Evolutionary conservation across 2,329 filamentous ascomycete genomes (phyloP), one percentile per base, ranked within the genome.

Genomic region (Atkinsonella hypoxylon): DNA sequence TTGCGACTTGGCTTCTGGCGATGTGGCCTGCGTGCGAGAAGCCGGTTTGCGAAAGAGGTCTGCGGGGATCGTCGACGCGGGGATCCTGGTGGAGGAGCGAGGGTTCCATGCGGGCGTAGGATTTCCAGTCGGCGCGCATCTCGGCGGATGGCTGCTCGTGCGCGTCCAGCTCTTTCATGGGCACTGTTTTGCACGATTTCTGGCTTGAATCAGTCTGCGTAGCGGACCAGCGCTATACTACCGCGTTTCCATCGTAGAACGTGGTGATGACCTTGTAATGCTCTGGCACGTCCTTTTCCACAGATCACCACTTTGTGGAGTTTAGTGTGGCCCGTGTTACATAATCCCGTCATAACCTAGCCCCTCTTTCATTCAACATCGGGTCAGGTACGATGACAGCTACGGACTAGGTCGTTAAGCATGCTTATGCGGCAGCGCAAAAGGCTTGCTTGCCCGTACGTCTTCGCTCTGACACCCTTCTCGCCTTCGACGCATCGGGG

Each of bases 101-200:
- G 3, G 74, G 66, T 0, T 81, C 76, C 38, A 79, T 73, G 55
- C 78, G 83, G 22, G 84, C 81, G 58, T 84, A 88, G 41, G 70
- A 70, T 65, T 95, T 95, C 78, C 89, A 96, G 49, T 81, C 70
- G 44, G 76, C 70, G 54, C 83, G 81, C 57, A 96, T 73, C 47
- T 73, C 66, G 12, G 82, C 79, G 3, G 89, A 87, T 1, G 89
- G 87, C 58, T 83, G 82, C 65, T 89, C 81, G 64, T 91, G 81
- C 30, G 89, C 83, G 66, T 95, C 85, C 2, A 90, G 71, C 18
- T 74, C n/a, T n/a, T n/a, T n/a, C n/a, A n/a, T n/a, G n/a, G n/a
- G n/a, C n/a, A n/a, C n/a, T n/a, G n/a, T n/a, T n/a, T n/a, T n/a
- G n/a, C n/a, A n/a, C n/a, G n/a, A n/a, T n/a, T n/a, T n/a, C n/a